phyloP scores from a whole-genome alignment of 129 eudicot species.

The Cynara cardunculus region DNA sequence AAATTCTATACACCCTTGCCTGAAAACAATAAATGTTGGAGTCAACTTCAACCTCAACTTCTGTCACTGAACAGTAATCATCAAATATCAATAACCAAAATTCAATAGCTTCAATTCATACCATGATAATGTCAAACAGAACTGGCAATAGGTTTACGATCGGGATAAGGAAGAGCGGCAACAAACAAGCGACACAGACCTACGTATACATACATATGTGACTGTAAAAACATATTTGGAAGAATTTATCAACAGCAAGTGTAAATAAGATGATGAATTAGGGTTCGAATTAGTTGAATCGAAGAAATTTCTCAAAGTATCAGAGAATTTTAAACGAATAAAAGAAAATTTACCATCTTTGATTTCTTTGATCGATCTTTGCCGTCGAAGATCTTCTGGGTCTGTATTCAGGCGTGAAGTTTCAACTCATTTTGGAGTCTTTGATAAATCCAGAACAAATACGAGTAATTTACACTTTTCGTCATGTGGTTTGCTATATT shows the following conservation, averaged over 20 bases:
- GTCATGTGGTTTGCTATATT: background rate
- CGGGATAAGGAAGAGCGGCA: slow-evolving; percentile 79
- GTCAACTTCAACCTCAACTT: background rate
- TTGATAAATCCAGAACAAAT: background rate
- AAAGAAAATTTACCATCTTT: background rate
- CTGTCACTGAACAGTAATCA: background rate
- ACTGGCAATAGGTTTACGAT: slow-evolving; percentile 64
- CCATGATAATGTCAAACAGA: slow-evolving; percentile 56
- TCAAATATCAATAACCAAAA: background rate
- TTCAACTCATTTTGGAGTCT: background rate
- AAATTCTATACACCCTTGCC: slow-evolving; percentile 55
- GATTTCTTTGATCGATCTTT: slow-evolving; percentile 1
- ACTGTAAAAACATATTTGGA: background rate
- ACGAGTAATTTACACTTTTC: background rate
- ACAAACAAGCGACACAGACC: slow-evolving; percentile 70
- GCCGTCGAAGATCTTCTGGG: background rate
- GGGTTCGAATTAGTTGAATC: slow-evolving; percentile 1
- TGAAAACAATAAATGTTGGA: slow-evolving; percentile 10
- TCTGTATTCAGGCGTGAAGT: background rate
- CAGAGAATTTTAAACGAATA: background rate
- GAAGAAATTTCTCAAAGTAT: background rate
- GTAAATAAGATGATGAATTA: slow-evolving; percentile 1
- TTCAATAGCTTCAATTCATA: slow-evolving; percentile 4
- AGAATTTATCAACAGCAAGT: background rate
- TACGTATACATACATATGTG: background rate